These are phyloP conservation scores for Mycena leptocephala DNA, from an alignment of 768 basidiomycete genomes.

Conservation along the genomic window DNA sequence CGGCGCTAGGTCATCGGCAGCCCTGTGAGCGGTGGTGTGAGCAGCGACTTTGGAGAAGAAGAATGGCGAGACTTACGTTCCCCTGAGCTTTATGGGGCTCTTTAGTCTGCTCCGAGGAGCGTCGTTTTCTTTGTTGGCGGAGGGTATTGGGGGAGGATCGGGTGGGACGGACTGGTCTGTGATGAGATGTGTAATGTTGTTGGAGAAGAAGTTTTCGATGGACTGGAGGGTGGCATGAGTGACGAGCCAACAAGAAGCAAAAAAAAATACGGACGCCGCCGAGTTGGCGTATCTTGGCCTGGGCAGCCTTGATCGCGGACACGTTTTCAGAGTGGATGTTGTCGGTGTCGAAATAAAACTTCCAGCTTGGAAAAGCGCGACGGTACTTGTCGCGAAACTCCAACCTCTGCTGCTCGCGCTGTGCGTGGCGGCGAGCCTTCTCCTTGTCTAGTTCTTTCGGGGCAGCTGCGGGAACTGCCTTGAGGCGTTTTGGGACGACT, in stretches of 20 bases:
- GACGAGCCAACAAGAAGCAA: conserved; percentile 6
- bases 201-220: conserved; percentile 92
- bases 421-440: conserved; percentile 64
- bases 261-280: conserved; percentile 79
- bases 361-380: conserved; percentile 87
- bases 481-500: conserved; percentile 62
- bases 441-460: conserved; percentile 58
- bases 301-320: conserved; percentile 61
- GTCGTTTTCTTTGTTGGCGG: conserved; percentile 79
- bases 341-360: conserved; percentile 87
- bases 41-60: not conserved
- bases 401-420: conserved; percentile 70
- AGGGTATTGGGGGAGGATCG: conserved; percentile 47
- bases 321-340: conserved; percentile 59
- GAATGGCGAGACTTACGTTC: conserved; percentile 62
- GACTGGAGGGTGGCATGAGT: conserved; percentile 61
- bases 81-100: conserved; percentile 78
- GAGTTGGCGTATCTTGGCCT: conserved; percentile 73
- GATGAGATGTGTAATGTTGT: conserved; percentile 90
- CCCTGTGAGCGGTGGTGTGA: conserved; percentile 40
- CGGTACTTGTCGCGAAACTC: conserved; percentile 91
- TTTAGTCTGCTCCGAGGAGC: conserved; percentile 55
- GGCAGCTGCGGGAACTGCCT: conserved; percentile 45
- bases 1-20: conserved; percentile 45
- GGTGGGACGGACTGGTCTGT: conserved; percentile 68